These are phyloP conservation scores for Tulasnella sp. DNA, from an alignment of 768 basidiomycete genomes.

Conservation along the genomic window DNA sequence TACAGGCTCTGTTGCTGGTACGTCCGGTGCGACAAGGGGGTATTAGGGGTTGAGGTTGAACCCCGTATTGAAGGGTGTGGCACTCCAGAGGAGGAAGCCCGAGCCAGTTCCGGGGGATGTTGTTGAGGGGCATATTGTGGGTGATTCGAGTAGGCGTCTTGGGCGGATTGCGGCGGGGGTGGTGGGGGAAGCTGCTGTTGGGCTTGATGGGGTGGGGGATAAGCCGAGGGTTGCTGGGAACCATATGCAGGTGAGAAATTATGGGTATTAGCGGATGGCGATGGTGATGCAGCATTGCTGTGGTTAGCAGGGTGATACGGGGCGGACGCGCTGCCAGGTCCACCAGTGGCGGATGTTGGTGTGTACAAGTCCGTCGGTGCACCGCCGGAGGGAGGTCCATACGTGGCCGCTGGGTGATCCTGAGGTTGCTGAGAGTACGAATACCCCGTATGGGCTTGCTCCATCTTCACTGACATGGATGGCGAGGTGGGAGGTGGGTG, in stretches of 20 bases:
- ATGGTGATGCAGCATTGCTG: constrained; percentile 6
- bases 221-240: not conserved
- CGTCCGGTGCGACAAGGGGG: constrained; percentile 51
- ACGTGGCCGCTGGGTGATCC: not conserved
- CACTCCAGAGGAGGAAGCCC: not conserved
- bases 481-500: not conserved
- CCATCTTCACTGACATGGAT: not conserved
- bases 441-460: not conserved
- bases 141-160: constrained; percentile 3
- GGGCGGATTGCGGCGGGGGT: not conserved
- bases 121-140: constrained; percentile 4
- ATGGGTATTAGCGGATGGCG: not conserved
- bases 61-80: not conserved
- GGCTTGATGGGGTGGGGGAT: not conserved
- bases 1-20: constrained; percentile 34
- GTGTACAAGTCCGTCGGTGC: not conserved
- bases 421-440: not conserved
- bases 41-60: constrained; percentile 38
- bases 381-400: not conserved
- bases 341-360: not conserved
- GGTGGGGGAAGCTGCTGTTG: not conserved
- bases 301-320: not conserved
- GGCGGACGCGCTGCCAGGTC: not conserved
- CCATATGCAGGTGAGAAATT: not conserved
- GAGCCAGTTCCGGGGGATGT: not conserved